Evolutionary conservation across 495 filamentous ascomycete species (phyloP).

Genomic region (Trichoderma parareesei): DNA sequence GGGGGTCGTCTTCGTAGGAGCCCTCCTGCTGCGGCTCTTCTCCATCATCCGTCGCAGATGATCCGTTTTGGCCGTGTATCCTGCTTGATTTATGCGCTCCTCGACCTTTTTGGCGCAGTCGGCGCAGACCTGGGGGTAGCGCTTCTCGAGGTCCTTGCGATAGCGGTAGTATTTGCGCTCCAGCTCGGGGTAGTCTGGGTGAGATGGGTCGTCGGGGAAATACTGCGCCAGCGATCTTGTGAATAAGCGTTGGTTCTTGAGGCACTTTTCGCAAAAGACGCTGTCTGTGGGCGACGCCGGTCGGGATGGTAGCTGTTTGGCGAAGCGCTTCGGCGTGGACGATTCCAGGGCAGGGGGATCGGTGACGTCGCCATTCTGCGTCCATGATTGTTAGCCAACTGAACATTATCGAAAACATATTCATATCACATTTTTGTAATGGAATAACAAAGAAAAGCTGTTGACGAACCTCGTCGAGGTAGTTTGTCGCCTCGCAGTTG

Average conservation of each 20-base stretch:
- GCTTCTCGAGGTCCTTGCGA: conserved; percentile 56
- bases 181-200: conserved; percentile 46
- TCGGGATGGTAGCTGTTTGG: conserved; percentile 5
- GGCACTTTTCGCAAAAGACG: conserved; percentile 71
- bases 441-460: not conserved
- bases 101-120: conserved; percentile 62
- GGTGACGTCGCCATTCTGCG: conserved; percentile 72
- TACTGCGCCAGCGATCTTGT: conserved; percentile 55
- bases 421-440: not conserved
- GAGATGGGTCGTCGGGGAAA: conserved; percentile 61
- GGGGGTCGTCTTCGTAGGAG: conserved; percentile 30
- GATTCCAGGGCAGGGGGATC: conserved; percentile 54
- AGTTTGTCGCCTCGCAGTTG: conserved; percentile 74
- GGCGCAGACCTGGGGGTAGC: conserved; percentile 78
- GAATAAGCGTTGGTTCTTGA: conserved; percentile 75
- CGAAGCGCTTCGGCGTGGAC: not conserved
- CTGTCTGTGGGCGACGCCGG: conserved; percentile 24
- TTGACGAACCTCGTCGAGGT: conserved; percentile 55
- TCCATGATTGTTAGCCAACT: conserved; percentile 6
- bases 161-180: conserved; percentile 50
- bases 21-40: conserved; percentile 43
- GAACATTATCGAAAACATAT: conserved; percentile 8
- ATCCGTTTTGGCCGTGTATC: conserved; percentile 73
- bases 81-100: conserved; percentile 54
- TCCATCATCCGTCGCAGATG: conserved; percentile 66